A percentile compares a stretch with the other conserved stretches of the same genome.
Conservation (phyloP, 305 asterid species). For the Fraxinus sp. region DNA sequence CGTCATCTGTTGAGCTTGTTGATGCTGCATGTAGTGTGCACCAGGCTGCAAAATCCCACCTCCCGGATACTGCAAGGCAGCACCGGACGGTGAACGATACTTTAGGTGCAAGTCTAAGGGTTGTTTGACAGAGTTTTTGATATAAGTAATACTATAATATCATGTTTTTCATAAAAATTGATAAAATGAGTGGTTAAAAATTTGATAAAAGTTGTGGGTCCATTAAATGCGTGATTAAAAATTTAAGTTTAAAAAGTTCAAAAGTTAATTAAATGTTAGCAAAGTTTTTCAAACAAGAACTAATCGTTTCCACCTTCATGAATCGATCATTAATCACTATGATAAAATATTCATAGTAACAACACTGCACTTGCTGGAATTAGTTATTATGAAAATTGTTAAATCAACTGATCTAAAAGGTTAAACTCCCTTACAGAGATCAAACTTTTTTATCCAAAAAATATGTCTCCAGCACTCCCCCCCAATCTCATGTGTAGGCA, state of each 20-base stretch:
- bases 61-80: neutral
- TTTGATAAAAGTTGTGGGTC: neutral
- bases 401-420: neutral
- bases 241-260: neutral
- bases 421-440: neutral
- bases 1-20: conserved; percentile 49
- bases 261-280: neutral
- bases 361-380: neutral
- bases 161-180: neutral
- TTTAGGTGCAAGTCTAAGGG: neutral
- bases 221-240: neutral
- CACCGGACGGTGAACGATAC: neutral
- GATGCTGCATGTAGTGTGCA: conserved; percentile 45
- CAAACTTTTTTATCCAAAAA: neutral
- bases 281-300: neutral
- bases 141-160: neutral
- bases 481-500: neutral
- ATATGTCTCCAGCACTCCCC: neutral
- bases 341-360: neutral
- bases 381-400: neutral
- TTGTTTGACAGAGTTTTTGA: neutral
- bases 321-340: neutral
- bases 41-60: conserved; percentile 53
- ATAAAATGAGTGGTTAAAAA: too few relatives aligned
- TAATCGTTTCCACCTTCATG: neutral